Evolutionary conservation across 306 rosid genomes (phyloP), one percentile per base, ranked within the genome.

Genomic region (Lotus japonicus): DNA sequence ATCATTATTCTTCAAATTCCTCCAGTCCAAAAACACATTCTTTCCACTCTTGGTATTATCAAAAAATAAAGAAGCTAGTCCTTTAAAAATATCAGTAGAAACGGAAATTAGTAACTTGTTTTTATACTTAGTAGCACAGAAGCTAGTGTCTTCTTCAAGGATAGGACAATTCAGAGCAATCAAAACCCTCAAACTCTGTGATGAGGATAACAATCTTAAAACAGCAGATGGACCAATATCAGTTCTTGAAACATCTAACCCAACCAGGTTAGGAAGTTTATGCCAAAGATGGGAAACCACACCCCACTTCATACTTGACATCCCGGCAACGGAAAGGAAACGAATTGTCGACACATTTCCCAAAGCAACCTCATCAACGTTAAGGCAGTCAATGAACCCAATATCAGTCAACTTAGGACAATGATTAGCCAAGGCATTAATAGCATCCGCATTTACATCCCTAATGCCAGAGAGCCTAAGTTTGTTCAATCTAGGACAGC

Each of bases 191-290:
- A 95, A 83, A 80, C 70, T 85, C 57, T 53, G 86, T 26, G 99
- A 84, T 17, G 83, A 85, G 26, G 96, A 89, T 62, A 95, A 68
- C 73, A 95, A 67, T 72, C 96, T 81, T 35, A 90, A 79, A 65
- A 85, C 91, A 64, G 95, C 85, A 55, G 86, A 76, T 10, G 97
- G 86, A 68, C 96, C 82, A 31, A 95, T 77, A 77, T 95, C 99
- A 11, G 97, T 95, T 83, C 99, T 84, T 58, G 99, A 95, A 80
- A 88, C 92, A 78, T 95, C 99, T 69, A 95, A 72, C 16, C 99
- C 95, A 58, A 74, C 72, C 81, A 95, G 87, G 83, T 85, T 82
- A 33, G 97, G 97, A 58, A 91, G 89, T 81, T 84, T 87, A 60
- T 84, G 89, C 97, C 97, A 95, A 64, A 85, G 88, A 75, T 88